These are phyloP conservation scores for Asterophora parasitica DNA, from an alignment of 768 basidiomycete species.

Conservation along the genomic window DNA sequence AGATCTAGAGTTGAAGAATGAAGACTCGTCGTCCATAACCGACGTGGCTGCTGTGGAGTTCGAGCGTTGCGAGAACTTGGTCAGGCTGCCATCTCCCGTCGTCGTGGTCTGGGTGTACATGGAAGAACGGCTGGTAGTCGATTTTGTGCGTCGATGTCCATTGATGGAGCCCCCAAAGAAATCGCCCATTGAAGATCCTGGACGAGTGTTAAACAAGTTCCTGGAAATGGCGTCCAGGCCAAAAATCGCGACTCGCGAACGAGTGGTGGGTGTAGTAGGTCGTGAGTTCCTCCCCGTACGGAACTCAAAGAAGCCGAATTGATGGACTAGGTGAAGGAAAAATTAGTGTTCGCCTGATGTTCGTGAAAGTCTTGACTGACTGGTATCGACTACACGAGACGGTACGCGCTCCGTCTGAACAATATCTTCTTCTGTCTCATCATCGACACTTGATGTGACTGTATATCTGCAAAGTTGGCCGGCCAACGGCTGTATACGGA, in stretches of 20 bases:
- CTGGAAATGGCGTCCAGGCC: conserved; percentile 87
- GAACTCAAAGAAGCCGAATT: conserved; percentile 87
- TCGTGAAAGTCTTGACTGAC: conserved; percentile 39
- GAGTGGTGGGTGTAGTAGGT: conserved; percentile 83
- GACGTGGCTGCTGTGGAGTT: conserved; percentile 65
- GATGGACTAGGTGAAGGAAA: conserved; percentile 54
- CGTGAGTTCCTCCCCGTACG: conserved; percentile 64
- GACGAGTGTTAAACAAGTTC: conserved; percentile 74
- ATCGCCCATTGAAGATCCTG: conserved; percentile 67
- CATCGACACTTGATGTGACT: conserved; percentile 68
- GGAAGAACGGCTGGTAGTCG: conserved; percentile 68
- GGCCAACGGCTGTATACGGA: conserved; percentile 78
- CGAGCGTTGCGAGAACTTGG: conserved; percentile 69
- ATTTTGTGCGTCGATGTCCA: conserved; percentile 64
- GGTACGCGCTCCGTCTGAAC: conserved; percentile 74
- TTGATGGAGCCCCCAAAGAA: conserved; percentile 72
- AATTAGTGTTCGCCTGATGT: conserved; percentile 3
- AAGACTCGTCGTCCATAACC: conserved; percentile 57
- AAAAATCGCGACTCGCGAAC: conserved; percentile 81
- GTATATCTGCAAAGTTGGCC: conserved; percentile 79
- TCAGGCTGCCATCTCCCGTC: conserved; percentile 61
- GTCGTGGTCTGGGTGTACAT: conserved; percentile 66
- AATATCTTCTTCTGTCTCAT: conserved; percentile 78
- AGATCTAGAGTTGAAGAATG: conserved; percentile 39
- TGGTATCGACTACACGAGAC: conserved; percentile 73